Evolutionary conservation across 495 filamentous ascomycete species (phyloP).

Genomic region (Annulohypoxylon nitens): DNA sequence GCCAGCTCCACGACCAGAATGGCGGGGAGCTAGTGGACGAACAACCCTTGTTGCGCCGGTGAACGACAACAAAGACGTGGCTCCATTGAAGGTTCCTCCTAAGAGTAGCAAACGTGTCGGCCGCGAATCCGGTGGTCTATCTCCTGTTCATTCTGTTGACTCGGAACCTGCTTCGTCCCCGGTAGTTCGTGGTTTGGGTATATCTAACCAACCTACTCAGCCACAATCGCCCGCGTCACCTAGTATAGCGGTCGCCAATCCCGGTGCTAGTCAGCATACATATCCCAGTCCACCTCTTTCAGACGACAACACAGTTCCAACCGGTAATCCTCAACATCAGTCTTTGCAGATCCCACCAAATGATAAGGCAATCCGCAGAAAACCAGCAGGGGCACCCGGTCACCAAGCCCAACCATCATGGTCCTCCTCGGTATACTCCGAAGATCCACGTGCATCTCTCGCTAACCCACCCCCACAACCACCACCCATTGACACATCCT

Average conservation of each 20-base stretch:
- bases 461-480: background rate
- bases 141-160: constrained; percentile 45
- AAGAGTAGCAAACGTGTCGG: constrained; percentile 57
- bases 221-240: constrained; percentile 29
- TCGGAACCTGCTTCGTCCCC: constrained; percentile 40
- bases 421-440: constrained; percentile 55
- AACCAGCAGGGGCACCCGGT: constrained; percentile 51
- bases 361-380: constrained; percentile 54
- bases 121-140: constrained; percentile 31
- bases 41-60: constrained; percentile 63
- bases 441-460: constrained; percentile 39
- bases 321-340: constrained; percentile 30
- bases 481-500: constrained; percentile 34
- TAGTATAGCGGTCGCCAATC: constrained; percentile 30
- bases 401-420: constrained; percentile 54
- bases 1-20: constrained; percentile 60
- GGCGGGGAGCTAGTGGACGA: constrained; percentile 67
- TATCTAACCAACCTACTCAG: constrained; percentile 18
- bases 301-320: constrained; percentile 37
- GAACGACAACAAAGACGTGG: constrained; percentile 56
- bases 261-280: constrained; percentile 39
- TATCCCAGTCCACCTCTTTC: constrained; percentile 56
- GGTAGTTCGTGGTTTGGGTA: constrained; percentile 5
- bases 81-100: constrained; percentile 60
- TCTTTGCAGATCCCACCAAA: constrained; percentile 49